These are phyloP conservation scores for Zalaria obscura DNA, from an alignment of 2,329 filamentous ascomycete genomes.

Conservation along the genomic window DNA sequence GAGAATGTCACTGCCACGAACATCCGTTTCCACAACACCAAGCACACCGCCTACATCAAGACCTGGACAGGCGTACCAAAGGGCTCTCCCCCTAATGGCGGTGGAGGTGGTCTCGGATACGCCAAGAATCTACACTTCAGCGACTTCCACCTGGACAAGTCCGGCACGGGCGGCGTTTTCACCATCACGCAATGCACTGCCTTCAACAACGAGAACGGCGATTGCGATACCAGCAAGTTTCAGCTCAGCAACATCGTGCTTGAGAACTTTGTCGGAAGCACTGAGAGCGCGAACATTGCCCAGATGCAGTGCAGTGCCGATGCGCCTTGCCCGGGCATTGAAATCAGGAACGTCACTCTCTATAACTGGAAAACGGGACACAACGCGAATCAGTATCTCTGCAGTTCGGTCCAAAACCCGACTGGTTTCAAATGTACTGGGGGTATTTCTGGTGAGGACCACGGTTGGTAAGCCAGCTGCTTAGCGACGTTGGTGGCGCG, in stretches of 20 bases:
- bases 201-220: conserved; percentile 10
- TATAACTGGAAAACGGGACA: conserved; percentile 7
- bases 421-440: conserved; percentile 14
- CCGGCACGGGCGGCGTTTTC: conserved; percentile 7
- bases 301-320: conserved; percentile 15
- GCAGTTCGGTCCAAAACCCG: conserved; percentile 9
- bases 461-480: background rate
- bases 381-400: conserved; percentile 10
- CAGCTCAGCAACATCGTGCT: conserved; percentile 19
- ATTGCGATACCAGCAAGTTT: conserved; percentile 20
- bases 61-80: conserved; percentile 38
- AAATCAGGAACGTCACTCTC: conserved; percentile 8
- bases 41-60: conserved; percentile 35
- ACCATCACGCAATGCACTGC: conserved; percentile 16
- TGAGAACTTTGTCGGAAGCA: conserved; percentile 15
- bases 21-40: conserved; percentile 30
- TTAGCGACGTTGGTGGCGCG: too few species aligned
- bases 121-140: conserved; percentile 22
- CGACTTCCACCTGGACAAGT: conserved; percentile 15
- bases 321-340: conserved; percentile 13
- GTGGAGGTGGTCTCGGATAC: conserved; percentile 39
- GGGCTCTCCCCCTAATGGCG: conserved; percentile 38
- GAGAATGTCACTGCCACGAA: conserved; percentile 35
- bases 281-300: conserved; percentile 8
- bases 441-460: background rate